Evolutionary conservation across 768 basidiomycete genomes (phyloP), one percentile per base, ranked within the genome.

Genomic region (Boletus huronensis): DNA sequence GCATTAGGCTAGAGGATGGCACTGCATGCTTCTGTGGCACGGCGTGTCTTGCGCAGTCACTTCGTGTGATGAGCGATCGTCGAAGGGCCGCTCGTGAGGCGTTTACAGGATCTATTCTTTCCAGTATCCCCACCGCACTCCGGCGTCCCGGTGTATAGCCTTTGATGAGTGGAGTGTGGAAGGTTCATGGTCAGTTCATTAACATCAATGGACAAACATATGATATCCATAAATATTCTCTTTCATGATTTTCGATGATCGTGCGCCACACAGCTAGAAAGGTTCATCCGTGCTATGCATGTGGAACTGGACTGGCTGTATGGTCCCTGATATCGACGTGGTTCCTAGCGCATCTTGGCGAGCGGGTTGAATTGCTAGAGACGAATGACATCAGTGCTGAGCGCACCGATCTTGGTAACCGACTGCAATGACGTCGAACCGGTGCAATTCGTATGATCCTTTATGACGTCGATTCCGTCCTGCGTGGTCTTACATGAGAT

Each of bases 211-310:
- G 43, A 21, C n/a, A 6, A 39, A 11, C 11, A 43, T 14, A 54
- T 34, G 26, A 32, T 23, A 13, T 23, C 17, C 40, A 43, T n/a
- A n/a, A n/a, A n/a, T 25, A 6, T 39, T 13, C 3, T 42, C n/a
- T 4, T 44, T 46, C 55, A 50, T 57, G 57, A 57, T 58, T 57
- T 50, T 57, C 57, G 21, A 4, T 38, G 53, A 56, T 44, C 46
- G 26, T 25, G 23, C 52, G 42, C 51, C 54, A 25, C 47, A 23
- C 21, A 31, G 35, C 42, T 4, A 17, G 31, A 31, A 25, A 25
- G 47, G 25, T 17, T 26, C 54, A 3, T 32, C 6, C 2, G 23
- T 32, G 43, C 50, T 36, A 54, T 45, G 44, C 19, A 17, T 28
- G 19, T 39, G n/a, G 29, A n/a, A 35, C n/a, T n/a, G 35, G 6